A percentile compares a stretch with the other conserved stretches of the same genome.
Evolutionary conservation across 352 stramenopile species (phyloP).

Genomic region (Peronosclerospora sorghi): DNA sequence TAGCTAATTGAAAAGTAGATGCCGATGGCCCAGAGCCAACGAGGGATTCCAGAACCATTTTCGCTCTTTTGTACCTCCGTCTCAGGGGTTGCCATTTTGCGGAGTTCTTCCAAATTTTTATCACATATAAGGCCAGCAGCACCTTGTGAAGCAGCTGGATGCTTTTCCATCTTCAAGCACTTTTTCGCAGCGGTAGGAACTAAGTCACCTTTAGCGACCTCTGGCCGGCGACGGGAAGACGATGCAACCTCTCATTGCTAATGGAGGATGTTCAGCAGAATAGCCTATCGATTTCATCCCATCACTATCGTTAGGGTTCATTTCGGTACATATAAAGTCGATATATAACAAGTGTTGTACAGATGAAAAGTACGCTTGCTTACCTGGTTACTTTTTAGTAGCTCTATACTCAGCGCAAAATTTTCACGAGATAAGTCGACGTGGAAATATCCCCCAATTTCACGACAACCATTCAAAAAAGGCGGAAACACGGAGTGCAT

Average conservation of each 20-base stretch:
- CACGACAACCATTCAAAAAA: no score
- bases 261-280: conserved; percentile 68
- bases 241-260: conserved; percentile 65
- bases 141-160: no score
- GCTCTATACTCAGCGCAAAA: no score
- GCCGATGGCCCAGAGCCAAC: no score
- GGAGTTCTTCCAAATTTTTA: no score
- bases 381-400: no score
- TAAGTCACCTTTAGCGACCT: conserved; percentile 39
- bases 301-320: conserved; percentile 1
- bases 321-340: no score
- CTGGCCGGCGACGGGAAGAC: conserved; percentile 33
- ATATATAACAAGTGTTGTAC: not conserved
- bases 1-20: no score
- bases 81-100: conserved; percentile 27
- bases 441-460: conserved; percentile 86
- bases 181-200: conserved; percentile 42
- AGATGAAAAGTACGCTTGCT: no score
- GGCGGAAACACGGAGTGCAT: no score
- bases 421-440: conserved; percentile 58
- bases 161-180: no score
- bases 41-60: conserved; percentile 33
- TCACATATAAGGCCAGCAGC: no score
- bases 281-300: conserved; percentile 26
- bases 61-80: conserved; percentile 36